Percentiles rank a stretch among this genome's conserved stretches.
Evolutionary conservation across 352 stramenopile genomes (phyloP).

Genomic region (Globisporangium iwayamae): DNA sequence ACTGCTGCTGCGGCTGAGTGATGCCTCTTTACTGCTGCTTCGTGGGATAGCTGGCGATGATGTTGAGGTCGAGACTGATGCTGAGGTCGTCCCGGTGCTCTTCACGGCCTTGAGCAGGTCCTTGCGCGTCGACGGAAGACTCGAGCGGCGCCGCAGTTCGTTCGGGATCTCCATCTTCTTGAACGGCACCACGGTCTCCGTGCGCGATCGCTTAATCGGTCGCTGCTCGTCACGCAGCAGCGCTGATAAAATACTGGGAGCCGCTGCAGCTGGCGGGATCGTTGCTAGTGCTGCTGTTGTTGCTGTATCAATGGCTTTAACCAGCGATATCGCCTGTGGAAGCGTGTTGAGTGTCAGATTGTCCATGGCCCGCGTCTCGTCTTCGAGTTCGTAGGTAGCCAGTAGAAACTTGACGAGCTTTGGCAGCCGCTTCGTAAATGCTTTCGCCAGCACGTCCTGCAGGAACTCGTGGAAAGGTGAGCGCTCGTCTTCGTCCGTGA

Average conservation of each 20-base stretch:
- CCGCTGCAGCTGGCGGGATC: conserved; percentile 8
- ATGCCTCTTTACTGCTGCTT: conserved; percentile 1
- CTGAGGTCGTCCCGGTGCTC: background rate
- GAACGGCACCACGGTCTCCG: conserved; percentile 30
- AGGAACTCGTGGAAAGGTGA: conserved; percentile 77
- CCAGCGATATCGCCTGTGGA: conserved; percentile 12
- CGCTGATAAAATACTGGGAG: conserved; percentile 62
- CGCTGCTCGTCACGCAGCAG: conserved; percentile 47
- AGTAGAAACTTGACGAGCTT: conserved; percentile 48
- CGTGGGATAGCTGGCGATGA: conserved; percentile 11
- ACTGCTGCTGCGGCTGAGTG: conserved; percentile 14
- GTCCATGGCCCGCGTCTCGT: conserved; percentile 23
- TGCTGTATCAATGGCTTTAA: background rate
- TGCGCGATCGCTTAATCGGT: conserved; percentile 35
- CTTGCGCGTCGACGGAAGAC: conserved; percentile 15
- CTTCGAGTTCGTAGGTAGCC: conserved; percentile 54
- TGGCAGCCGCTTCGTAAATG: conserved; percentile 39
- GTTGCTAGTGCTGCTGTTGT: background rate
- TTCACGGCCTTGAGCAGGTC: conserved; percentile 6
- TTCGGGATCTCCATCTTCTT: conserved; percentile 38
- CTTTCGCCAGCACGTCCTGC: conserved; percentile 38
- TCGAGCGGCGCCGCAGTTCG: conserved; percentile 11
- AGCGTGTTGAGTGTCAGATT: conserved; percentile 12
- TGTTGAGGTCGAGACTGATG: conserved; percentile 14
- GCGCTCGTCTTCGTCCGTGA: conserved; percentile 58